These are phyloP conservation scores for Backusella liffmaniae DNA, from an alignment of 192 early-diverging fungal genomes.

Conservation along the genomic window DNA sequence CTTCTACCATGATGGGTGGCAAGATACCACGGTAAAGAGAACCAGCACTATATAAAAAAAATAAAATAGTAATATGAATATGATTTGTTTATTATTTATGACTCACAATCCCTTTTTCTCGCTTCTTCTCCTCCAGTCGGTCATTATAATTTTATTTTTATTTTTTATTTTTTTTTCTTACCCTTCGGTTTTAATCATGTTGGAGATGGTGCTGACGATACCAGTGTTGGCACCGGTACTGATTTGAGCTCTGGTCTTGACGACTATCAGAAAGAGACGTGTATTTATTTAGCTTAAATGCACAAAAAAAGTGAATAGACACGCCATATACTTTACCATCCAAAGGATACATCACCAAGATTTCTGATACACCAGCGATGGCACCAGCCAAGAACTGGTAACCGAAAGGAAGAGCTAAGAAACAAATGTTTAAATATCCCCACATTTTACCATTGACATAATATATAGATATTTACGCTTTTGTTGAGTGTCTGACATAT, in stretches of 20 bases:
- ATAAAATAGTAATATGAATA: not conserved
- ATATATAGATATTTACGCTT: not conserved
- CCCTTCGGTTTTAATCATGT: constrained; percentile 39
- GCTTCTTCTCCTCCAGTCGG: not conserved
- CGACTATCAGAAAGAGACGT: constrained; percentile 42
- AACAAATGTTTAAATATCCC: not conserved
- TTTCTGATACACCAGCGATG: constrained; percentile 88
- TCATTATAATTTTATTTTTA: not conserved
- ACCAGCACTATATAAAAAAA: constrained; percentile 16
- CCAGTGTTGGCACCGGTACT: constrained; percentile 29
- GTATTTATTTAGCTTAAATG: not conserved
- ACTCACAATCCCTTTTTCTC: not conserved
- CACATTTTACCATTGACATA: not conserved
- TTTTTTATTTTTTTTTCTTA: not conserved
- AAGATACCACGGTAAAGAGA: constrained; percentile 91
- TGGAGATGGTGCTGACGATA: constrained; percentile 23
- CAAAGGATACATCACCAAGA: constrained; percentile 91
- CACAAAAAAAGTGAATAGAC: not conserved
- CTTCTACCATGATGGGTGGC: constrained; percentile 94
- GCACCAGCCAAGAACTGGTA: constrained; percentile 78
- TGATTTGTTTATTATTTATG: not conserved
- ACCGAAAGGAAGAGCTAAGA: constrained; percentile 57
- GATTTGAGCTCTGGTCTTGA: constrained; percentile 95
- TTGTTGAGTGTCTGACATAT: not conserved
- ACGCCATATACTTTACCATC: constrained; percentile 45